Percentiles rank a stretch among this genome's conserved stretches.
phyloP scores from a whole-genome alignment of 169 alveolate genomes.

The Cryptosporidium ryanae region DNA sequence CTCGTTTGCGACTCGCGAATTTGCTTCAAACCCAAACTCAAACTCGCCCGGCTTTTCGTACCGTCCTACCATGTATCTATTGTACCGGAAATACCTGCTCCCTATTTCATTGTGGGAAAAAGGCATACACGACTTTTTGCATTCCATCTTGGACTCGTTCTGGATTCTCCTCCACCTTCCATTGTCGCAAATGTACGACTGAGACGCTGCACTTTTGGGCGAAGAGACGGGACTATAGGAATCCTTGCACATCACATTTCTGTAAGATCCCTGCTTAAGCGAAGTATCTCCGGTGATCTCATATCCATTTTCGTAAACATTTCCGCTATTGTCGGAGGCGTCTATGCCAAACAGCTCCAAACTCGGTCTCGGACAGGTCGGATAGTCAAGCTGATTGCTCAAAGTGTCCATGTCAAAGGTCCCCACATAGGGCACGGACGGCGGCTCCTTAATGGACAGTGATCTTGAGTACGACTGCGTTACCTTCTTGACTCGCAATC shows the following conservation, averaged over 20 bases:
- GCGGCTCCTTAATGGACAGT: slow-evolving; percentile 24
- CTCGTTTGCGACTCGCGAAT: no score
- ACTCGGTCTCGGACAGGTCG: slow-evolving; percentile 50
- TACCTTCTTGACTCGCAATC: slow-evolving; percentile 11
- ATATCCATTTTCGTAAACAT: slow-evolving; percentile 31
- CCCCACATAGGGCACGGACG: slow-evolving; percentile 68
- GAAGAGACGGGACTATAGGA: slow-evolving; percentile 9
- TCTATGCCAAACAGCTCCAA: slow-evolving; percentile 26
- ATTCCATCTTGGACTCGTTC: slow-evolving; percentile 36
- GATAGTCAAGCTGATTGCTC: slow-evolving; percentile 54
- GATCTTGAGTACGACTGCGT: slow-evolving; percentile 55
- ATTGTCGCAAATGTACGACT: slow-evolving; percentile 61
- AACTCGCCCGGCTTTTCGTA: no score
- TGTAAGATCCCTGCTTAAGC: slow-evolving; percentile 58
- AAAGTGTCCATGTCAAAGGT: slow-evolving; percentile 66
- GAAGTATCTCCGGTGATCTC: slow-evolving; percentile 61
- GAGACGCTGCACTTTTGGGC: slow-evolving; percentile 39
- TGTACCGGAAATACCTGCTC: no score
- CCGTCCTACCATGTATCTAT: not conserved
- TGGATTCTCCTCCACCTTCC: slow-evolving; percentile 71
- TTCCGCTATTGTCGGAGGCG: not conserved
- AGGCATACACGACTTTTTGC: slow-evolving; percentile 49
- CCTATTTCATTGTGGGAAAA: not conserved
- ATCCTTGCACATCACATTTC: slow-evolving; percentile 28
- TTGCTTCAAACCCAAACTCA: no score